phyloP scores from a whole-genome alignment of 2,329 filamentous ascomycete species.

The Passalora sequoiae region DNA sequence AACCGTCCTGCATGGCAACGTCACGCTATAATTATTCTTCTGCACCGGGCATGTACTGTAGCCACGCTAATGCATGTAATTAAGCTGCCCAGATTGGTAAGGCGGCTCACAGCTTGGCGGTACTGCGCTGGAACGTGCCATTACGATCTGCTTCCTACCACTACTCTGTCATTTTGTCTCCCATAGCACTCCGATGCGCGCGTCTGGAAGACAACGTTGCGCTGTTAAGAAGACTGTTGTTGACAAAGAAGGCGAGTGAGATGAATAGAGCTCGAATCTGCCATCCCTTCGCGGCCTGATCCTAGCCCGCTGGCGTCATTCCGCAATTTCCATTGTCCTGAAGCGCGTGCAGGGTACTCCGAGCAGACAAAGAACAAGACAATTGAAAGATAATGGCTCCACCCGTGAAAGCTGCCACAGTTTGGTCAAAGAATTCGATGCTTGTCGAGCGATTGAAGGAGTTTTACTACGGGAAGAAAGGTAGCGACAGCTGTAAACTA shows the following conservation, averaged over 20 bases:
- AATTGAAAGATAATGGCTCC: conserved; percentile 12
- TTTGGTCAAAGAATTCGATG: conserved; percentile 11
- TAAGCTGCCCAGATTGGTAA: background rate
- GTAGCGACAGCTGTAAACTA: conserved; percentile 6
- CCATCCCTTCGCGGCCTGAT: background rate
- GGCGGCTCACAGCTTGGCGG: too few species aligned
- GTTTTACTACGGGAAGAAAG: conserved; percentile 15
- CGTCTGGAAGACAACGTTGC: background rate
- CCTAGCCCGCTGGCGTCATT: too few species aligned
- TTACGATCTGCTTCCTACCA: background rate
- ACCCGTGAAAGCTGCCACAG: conserved; percentile 7
- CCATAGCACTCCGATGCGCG: background rate
- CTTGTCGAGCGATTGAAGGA: conserved; percentile 14
- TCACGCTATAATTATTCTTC: too few species aligned
- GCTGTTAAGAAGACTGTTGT: background rate
- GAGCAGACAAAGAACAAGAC: conserved; percentile 2
- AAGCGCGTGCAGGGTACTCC: conserved; percentile 1
- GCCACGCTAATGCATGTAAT: conserved; percentile 8
- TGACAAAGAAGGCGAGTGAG: background rate
- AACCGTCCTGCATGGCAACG: background rate
- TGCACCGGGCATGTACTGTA: too few species aligned
- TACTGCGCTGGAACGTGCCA: too few species aligned
- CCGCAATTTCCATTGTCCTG: background rate
- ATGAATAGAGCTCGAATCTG: conserved; percentile 1
- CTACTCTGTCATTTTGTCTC: background rate